These are phyloP conservation scores for Mortierella sp. DNA, from an alignment of 371 early-diverging fungal genomes.

Conservation along the genomic window DNA sequence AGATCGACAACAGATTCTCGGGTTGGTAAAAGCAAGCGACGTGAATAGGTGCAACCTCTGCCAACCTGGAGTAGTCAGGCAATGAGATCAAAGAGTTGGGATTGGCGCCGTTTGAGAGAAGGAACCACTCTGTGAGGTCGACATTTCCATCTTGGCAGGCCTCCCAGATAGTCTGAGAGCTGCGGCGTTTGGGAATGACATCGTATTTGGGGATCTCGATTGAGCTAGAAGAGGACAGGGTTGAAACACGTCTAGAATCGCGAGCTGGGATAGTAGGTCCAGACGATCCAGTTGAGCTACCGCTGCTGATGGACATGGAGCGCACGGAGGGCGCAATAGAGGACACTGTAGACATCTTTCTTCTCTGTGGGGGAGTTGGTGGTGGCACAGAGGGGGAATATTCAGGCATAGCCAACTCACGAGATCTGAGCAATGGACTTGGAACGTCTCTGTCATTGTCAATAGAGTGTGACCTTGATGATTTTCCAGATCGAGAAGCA, in stretches of 20 bases:
- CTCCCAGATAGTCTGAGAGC: constrained; percentile 43
- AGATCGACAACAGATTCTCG: constrained; percentile 34
- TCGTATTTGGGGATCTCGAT: constrained; percentile 41
- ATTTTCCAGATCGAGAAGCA: constrained; percentile 35
- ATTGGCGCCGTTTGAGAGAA: constrained; percentile 23
- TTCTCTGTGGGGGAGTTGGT: constrained; percentile 34
- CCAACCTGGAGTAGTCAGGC: constrained; percentile 48
- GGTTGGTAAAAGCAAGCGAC: constrained; percentile 53
- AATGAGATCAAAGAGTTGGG: constrained; percentile 35
- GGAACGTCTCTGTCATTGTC: constrained; percentile 35
- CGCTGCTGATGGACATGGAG: constrained; percentile 55
- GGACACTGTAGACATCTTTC: constrained; percentile 51
- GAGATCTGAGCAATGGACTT: constrained; percentile 37
- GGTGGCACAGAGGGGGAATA: constrained; percentile 6
- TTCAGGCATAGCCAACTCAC: constrained; percentile 20
- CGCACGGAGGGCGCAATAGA: constrained; percentile 37
- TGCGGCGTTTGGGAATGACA: constrained; percentile 24
- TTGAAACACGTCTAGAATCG: constrained; percentile 50
- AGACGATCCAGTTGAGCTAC: constrained; percentile 43
- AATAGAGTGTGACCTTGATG: constrained; percentile 41
- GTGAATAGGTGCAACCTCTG: constrained; percentile 50
- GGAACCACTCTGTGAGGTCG: constrained; percentile 41
- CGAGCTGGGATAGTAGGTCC: constrained; percentile 42
- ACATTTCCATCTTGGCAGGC: constrained; percentile 51
- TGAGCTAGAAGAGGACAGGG: constrained; percentile 41